Percentiles rank a stretch among this genome's conserved stretches.
phyloP scores from a whole-genome alignment of 768 basidiomycete species.

The Coprinopsis marcescibilis region DNA sequence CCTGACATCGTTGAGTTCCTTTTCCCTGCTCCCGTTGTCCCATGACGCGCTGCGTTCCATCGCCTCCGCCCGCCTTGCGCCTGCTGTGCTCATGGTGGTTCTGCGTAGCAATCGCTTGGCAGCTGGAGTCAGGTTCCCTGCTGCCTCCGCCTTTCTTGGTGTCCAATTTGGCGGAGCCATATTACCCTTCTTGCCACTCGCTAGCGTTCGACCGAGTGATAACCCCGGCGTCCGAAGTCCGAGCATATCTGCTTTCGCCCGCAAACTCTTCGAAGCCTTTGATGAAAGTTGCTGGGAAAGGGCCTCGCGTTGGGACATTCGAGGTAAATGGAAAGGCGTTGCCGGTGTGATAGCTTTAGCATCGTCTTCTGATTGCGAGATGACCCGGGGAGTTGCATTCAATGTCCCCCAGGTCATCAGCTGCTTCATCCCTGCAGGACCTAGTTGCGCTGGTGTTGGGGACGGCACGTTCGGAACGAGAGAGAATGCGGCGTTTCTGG shows the following conservation, averaged over 20 bases:
- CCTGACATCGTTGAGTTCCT: slow-evolving; percentile 57
- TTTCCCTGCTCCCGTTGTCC: slow-evolving; percentile 48
- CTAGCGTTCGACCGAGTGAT: slow-evolving; percentile 25
- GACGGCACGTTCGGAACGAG: slow-evolving; percentile 86
- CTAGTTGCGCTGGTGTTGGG: slow-evolving; percentile 77
- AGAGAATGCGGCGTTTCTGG: slow-evolving; percentile 52
- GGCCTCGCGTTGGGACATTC: slow-evolving; percentile 72
- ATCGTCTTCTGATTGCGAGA: slow-evolving; percentile 58
- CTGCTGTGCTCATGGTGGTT: slow-evolving; percentile 60
- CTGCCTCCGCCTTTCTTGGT: slow-evolving; percentile 64
- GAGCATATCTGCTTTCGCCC: slow-evolving; percentile 66
- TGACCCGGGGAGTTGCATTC: slow-evolving; percentile 83
- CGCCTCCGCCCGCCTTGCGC: slow-evolving; percentile 57
- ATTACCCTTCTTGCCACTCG: slow-evolving; percentile 32
- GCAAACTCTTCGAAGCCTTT: slow-evolving; percentile 75
- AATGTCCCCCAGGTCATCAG: slow-evolving; percentile 98
- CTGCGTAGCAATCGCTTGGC: slow-evolving; percentile 70
- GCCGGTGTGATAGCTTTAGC: slow-evolving; percentile 39
- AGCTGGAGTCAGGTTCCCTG: slow-evolving; percentile 82
- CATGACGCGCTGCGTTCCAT: slow-evolving; percentile 56
- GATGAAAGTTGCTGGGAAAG: slow-evolving; percentile 78
- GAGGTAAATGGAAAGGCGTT: slow-evolving; percentile 75
- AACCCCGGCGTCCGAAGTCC: slow-evolving; percentile 37
- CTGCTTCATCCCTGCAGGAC: slow-evolving; percentile 78
- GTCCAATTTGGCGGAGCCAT: slow-evolving; percentile 84